phyloP scores from a whole-genome alignment of 2,329 filamentous ascomycete species.

The Ascomycota sp. region DNA sequence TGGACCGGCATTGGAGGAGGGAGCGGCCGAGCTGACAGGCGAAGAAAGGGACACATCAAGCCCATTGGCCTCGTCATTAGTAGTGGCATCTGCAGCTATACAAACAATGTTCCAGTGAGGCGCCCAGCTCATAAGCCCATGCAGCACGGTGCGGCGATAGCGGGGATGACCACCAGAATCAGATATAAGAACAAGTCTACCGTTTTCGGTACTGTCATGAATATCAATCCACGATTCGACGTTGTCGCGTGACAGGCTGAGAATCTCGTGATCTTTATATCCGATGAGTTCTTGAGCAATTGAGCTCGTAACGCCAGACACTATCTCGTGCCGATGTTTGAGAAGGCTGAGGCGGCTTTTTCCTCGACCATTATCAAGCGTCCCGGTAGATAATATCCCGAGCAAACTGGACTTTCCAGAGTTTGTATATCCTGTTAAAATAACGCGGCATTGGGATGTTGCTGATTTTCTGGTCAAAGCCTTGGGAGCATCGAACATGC shows the following conservation, averaged over 20 bases:
- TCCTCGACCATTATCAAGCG: constrained; percentile 77
- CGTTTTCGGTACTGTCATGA: constrained; percentile 54
- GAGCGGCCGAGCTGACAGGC: too few species aligned
- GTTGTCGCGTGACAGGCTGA: constrained; percentile 75
- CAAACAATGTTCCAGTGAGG: constrained; percentile 88
- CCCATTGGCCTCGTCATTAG: constrained; percentile 9
- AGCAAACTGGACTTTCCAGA: constrained; percentile 85
- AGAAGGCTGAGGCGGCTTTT: constrained; percentile 75
- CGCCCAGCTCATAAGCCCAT: constrained; percentile 85
- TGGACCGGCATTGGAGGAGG: constrained; percentile 31
- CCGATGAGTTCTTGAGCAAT: constrained; percentile 87
- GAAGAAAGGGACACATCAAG: neutral
- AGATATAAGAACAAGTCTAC: constrained; percentile 67
- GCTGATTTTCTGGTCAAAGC: constrained; percentile 27
- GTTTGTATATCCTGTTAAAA: constrained; percentile 71
- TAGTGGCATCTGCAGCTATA: constrained; percentile 57
- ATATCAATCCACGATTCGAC: constrained; percentile 91
- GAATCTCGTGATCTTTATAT: constrained; percentile 40
- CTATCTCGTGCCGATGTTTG: constrained; percentile 84
- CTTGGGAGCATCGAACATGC: constrained; percentile 10
- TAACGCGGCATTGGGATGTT: constrained; percentile 64
- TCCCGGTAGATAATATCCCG: constrained; percentile 72
- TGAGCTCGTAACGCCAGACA: constrained; percentile 80
- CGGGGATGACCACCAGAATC: constrained; percentile 84
- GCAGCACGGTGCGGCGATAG: constrained; percentile 72